A percentile compares a stretch with the other conserved stretches of the same genome.
These are phyloP conservation scores for Colletotrichum phormii DNA, from an alignment of 2,329 filamentous ascomycete species.

Conservation along the genomic window DNA sequence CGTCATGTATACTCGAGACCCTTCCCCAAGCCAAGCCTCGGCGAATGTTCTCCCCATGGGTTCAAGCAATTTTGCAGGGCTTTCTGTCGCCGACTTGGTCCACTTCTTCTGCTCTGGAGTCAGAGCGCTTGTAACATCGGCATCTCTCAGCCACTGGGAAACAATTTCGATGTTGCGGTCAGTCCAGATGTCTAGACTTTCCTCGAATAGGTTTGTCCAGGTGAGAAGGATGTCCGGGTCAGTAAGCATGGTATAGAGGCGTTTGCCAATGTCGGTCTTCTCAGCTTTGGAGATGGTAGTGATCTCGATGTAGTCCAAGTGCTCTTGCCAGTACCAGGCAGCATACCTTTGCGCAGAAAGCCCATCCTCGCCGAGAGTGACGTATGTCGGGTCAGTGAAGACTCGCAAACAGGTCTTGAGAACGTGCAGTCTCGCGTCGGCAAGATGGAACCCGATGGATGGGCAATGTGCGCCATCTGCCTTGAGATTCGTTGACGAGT, in stretches of 20 bases:
- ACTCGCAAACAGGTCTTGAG: conserved; percentile 52
- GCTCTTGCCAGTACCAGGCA: conserved; percentile 59
- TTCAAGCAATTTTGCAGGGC: conserved; percentile 48
- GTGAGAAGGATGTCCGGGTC: conserved; percentile 50
- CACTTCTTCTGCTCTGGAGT: conserved; percentile 45
- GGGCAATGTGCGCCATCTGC: conserved; percentile 29
- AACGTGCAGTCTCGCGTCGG: conserved; percentile 49
- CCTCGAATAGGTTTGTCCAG: conserved; percentile 55
- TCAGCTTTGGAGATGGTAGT: conserved; percentile 41
- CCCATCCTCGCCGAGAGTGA: conserved; percentile 37
- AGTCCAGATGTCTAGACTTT: conserved; percentile 55
- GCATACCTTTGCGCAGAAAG: conserved; percentile 47
- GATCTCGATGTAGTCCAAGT: conserved; percentile 50
- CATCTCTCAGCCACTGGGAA: conserved; percentile 49
- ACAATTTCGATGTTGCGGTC: conserved; percentile 52
- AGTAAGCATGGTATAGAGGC: conserved; percentile 51
- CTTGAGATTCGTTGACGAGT: conserved; percentile 42
- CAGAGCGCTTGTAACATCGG: conserved; percentile 46
- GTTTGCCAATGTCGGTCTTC: conserved; percentile 48
- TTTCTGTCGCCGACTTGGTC: conserved; percentile 42
- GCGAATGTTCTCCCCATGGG: conserved; percentile 53
- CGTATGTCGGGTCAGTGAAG: conserved; percentile 46
- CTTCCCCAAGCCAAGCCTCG: conserved; percentile 50
- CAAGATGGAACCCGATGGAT: conserved; percentile 49
- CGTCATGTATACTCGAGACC: conserved; percentile 51